Evolutionary conservation across 768 basidiomycete genomes (phyloP).

Genomic region (Rhodotorula sphaerocarpa): DNA sequence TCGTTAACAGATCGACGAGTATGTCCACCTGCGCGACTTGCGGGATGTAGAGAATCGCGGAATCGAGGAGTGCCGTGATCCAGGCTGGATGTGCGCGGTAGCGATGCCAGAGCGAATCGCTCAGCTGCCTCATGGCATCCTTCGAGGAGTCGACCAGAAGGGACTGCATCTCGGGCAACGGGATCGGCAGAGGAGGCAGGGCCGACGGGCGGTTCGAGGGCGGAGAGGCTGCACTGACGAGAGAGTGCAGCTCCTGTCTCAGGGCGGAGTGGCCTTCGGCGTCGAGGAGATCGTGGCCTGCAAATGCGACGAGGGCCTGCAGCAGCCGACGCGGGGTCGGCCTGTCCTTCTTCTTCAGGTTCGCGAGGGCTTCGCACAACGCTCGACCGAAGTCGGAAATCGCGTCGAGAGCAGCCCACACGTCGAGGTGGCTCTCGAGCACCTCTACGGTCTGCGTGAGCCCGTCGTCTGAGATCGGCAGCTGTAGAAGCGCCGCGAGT

Average conservation of each 20-base stretch:
- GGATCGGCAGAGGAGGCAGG: not conserved
- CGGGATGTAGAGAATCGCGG: conserved; percentile 9
- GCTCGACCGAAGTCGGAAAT: conserved; percentile 3
- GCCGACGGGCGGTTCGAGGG: not conserved
- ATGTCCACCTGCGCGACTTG: not conserved
- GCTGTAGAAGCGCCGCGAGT: conserved; percentile 7
- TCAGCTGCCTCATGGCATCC: conserved; percentile 12
- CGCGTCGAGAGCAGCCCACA: conserved; percentile 14
- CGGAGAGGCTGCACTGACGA: not conserved
- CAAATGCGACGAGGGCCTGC: not conserved
- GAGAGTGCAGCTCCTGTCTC: not conserved
- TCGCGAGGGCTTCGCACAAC: not conserved
- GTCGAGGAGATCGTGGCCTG: not conserved
- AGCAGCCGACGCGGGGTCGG: conserved; percentile 5
- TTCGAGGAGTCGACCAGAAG: conserved; percentile 19
- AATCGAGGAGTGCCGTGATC: conserved; percentile 9
- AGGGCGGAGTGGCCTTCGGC: too few relatives aligned
- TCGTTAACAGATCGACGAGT: not conserved
- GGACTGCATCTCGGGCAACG: conserved; percentile 18
- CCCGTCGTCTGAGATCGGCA: not conserved
- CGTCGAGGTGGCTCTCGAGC: conserved; percentile 4
- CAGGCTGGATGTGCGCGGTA: conserved; percentile 2
- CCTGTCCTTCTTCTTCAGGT: not conserved
- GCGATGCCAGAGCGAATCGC: not conserved
- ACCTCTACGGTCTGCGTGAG: conserved; percentile 18